Conservation (phyloP, 1,139 yeast genomes). For the Zygoascus meyerae region DNA sequence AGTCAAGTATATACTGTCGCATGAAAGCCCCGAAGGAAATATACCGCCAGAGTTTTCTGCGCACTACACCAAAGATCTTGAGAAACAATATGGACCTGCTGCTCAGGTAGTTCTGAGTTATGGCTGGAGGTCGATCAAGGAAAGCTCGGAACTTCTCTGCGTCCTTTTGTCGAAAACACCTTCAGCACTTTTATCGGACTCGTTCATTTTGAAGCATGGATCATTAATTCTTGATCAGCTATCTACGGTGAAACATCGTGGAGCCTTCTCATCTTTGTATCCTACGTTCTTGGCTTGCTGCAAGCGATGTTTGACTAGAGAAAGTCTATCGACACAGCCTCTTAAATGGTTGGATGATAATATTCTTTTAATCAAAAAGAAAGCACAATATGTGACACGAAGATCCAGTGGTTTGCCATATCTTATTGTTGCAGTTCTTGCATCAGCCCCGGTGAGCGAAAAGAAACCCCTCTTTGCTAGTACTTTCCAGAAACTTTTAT, state of each 20-base stretch:
- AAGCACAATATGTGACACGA: constrained; percentile 68
- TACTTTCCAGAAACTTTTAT: constrained; percentile 49
- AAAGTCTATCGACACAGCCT: constrained; percentile 39
- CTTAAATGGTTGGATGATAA: constrained; percentile 51
- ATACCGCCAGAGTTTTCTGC: constrained; percentile 42
- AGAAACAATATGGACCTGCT: constrained; percentile 44
- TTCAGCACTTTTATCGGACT: constrained; percentile 23
- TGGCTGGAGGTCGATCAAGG: constrained; percentile 83
- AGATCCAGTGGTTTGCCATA: constrained; percentile 90
- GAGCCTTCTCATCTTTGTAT: constrained; percentile 83
- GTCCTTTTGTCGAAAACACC: constrained; percentile 36
- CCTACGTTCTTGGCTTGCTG: constrained; percentile 71
- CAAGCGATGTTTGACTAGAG: constrained; percentile 39
- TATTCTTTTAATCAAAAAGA: constrained; percentile 47
- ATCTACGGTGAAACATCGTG: constrained; percentile 74
- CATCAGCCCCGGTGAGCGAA: constrained; percentile 37
- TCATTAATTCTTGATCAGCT: constrained; percentile 58
- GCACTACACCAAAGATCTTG: constrained; percentile 34
- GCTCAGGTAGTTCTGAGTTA: constrained; percentile 63
- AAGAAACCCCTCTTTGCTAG: constrained; percentile 29
- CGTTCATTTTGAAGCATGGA: constrained; percentile 40
- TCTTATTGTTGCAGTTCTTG: constrained; percentile 64
- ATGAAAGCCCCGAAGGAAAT: constrained; percentile 64
- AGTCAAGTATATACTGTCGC: constrained; percentile 52
- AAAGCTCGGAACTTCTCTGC: constrained; percentile 54